phyloP scores from a whole-genome alignment of 352 stramenopile genomes.

The Pythium phragmiticola region DNA sequence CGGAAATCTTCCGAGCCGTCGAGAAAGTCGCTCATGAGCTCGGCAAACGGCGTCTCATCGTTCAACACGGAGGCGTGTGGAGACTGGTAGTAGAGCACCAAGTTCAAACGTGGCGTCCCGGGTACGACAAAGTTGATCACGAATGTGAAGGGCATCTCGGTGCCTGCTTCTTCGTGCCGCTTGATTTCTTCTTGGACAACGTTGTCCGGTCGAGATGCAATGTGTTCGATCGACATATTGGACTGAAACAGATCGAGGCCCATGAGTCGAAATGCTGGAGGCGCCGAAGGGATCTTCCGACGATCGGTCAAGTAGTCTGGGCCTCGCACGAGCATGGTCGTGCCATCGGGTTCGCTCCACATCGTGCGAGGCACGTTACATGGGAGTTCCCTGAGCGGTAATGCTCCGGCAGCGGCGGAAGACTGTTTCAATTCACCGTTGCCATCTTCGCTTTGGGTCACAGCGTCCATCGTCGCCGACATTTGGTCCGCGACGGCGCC shows the following conservation, averaged over 20 bases:
- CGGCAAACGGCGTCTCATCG: conserved; percentile 57
- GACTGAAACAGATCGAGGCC: conserved; percentile 67
- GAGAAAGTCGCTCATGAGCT: conserved; percentile 75
- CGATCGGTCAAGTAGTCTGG: conserved; percentile 69
- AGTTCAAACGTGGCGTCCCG: conserved; percentile 52
- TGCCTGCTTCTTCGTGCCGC: conserved; percentile 53
- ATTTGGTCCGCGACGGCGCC: conserved; percentile 28
- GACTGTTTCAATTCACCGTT: conserved; percentile 12
- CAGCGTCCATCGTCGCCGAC: conserved; percentile 3
- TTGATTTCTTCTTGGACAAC: conserved; percentile 58
- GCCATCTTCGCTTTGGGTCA: conserved; percentile 20
- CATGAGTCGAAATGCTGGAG: conserved; percentile 64
- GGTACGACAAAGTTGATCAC: conserved; percentile 79
- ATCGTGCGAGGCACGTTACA: conserved; percentile 62
- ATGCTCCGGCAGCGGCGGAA: neutral
- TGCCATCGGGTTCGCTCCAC: conserved; percentile 65
- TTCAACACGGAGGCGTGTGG: conserved; percentile 48
- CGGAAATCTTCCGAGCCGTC: conserved; percentile 74
- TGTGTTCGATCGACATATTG: conserved; percentile 54
- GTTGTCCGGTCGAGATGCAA: conserved; percentile 57
- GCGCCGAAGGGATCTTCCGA: conserved; percentile 69
- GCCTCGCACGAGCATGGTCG: conserved; percentile 67
- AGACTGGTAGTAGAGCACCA: conserved; percentile 74
- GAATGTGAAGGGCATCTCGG: conserved; percentile 77
- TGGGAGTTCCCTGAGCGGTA: conserved; percentile 45